Conservation (phyloP, 306 rosid species). For the Medicago ruthenica region DNA sequence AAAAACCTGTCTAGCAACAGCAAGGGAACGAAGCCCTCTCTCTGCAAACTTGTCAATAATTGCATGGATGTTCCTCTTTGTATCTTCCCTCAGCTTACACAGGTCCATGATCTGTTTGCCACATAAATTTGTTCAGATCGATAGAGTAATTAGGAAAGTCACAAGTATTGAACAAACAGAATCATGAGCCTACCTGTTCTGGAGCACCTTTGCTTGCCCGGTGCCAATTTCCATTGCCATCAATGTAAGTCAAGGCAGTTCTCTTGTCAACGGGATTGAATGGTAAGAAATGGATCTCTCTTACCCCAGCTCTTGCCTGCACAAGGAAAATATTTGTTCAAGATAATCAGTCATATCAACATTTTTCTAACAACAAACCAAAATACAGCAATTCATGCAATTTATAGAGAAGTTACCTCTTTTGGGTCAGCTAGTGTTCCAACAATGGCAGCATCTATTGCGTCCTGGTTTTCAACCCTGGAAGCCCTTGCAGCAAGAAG, state of each 20-base stretch:
- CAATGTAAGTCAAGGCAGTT: slow-evolving; percentile 98
- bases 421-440: slow-evolving; percentile 99
- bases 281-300: slow-evolving; percentile 91
- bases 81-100: slow-evolving; percentile 86
- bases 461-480: slow-evolving; percentile 94
- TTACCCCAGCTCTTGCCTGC: slow-evolving; percentile 90
- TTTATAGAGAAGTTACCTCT: slow-evolving; percentile 62
- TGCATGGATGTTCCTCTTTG: slow-evolving; percentile 68
- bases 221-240: slow-evolving; percentile 81
- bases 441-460: slow-evolving; percentile 96
- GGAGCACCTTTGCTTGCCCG: slow-evolving; percentile 99
- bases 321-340: slow-evolving; percentile 23
- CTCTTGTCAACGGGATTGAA: slow-evolving; percentile 98
- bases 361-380: slow-evolving; percentile 23
- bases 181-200: slow-evolving; percentile 71
- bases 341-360: neutral
- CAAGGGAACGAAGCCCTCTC: slow-evolving; percentile 97
- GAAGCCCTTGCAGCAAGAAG: slow-evolving; percentile 96
- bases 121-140: slow-evolving; percentile 36
- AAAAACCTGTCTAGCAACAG: slow-evolving; percentile 89
- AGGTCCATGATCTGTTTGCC: slow-evolving; percentile 67
- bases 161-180: slow-evolving; percentile 26
- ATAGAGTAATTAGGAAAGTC: neutral
- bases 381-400: slow-evolving; percentile 24
- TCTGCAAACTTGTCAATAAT: slow-evolving; percentile 94